Conservation (phyloP, 2,329 filamentous ascomycete genomes). For the Sporothrix protearum region DNA sequence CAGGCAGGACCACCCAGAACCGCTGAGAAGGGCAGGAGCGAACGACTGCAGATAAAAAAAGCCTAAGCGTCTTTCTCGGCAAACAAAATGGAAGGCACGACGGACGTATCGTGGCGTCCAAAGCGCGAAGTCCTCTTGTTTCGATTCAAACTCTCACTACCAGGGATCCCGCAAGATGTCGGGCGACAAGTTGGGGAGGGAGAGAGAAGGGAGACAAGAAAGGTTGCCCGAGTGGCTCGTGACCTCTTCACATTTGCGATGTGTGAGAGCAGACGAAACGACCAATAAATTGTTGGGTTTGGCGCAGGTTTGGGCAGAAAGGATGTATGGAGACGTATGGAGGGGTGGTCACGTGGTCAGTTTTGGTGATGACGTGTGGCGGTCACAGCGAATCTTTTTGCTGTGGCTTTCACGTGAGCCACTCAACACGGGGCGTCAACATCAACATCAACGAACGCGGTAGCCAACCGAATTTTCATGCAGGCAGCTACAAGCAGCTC, state of each 20-base stretch:
- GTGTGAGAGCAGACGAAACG: not conserved
- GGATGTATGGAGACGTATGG: not conserved
- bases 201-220: not conserved
- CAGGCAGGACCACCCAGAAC: not conserved
- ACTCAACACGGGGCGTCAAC: not conserved
- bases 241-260: not conserved
- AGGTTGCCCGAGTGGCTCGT: conserved; percentile 10
- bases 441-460: not conserved
- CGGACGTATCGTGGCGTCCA: not conserved
- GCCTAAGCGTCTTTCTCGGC: not conserved
- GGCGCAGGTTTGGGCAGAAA: conserved; percentile 13
- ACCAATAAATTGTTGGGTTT: not conserved
- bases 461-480: not conserved
- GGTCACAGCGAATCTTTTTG: conserved; percentile 6
- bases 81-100: not conserved
- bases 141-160: not conserved
- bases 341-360: not conserved
- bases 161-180: not conserved
- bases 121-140: not conserved
- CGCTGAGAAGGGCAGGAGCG: not conserved
- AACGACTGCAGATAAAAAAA: not conserved
- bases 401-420: conserved; percentile 14
- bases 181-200: not conserved
- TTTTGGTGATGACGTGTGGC: not conserved
- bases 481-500: not conserved